These are phyloP conservation scores for Calonectria henricotiae DNA, from an alignment of 2,329 filamentous ascomycete genomes.

Conservation along the genomic window DNA sequence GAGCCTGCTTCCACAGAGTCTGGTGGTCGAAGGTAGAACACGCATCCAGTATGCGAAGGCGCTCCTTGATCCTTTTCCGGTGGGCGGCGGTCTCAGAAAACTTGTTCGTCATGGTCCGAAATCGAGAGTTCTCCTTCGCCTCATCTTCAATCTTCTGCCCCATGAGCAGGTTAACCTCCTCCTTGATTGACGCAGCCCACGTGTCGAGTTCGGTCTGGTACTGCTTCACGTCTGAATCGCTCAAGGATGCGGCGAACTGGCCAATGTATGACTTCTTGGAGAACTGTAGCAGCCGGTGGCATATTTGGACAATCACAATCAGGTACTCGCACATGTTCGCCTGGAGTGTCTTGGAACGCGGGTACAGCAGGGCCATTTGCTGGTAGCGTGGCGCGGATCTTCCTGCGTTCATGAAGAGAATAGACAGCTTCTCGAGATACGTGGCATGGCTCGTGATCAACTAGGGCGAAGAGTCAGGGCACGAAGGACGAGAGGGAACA, in stretches of 20 bases:
- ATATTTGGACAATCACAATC: constrained; percentile 60
- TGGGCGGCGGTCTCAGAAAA: background rate
- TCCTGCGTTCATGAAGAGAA: constrained; percentile 61
- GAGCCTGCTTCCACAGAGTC: constrained; percentile 60
- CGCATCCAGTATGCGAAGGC: constrained; percentile 55
- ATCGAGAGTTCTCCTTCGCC: constrained; percentile 46
- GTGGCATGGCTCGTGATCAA: constrained; percentile 53
- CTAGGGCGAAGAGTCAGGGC: constrained; percentile 42
- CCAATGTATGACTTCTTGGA: constrained; percentile 55
- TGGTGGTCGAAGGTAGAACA: constrained; percentile 63
- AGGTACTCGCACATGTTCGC: constrained; percentile 61
- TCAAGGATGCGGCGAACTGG: constrained; percentile 54
- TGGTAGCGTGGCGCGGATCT: constrained; percentile 61
- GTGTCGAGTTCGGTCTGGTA: constrained; percentile 56
- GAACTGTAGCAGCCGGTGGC: constrained; percentile 56
- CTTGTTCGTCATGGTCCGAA: constrained; percentile 38
- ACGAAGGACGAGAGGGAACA: background rate
- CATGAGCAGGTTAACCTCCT: constrained; percentile 51
- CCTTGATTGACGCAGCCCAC: constrained; percentile 59
- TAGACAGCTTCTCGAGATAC: constrained; percentile 60
- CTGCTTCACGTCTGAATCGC: constrained; percentile 54
- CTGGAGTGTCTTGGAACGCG: constrained; percentile 58
- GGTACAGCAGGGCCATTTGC: constrained; percentile 59
- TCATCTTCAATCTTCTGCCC: constrained; percentile 44
- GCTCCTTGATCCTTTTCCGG: constrained; percentile 34